Evolutionary conservation across 2,329 filamentous ascomycete genomes (phyloP).

Genomic region (Septoria petroselini): DNA sequence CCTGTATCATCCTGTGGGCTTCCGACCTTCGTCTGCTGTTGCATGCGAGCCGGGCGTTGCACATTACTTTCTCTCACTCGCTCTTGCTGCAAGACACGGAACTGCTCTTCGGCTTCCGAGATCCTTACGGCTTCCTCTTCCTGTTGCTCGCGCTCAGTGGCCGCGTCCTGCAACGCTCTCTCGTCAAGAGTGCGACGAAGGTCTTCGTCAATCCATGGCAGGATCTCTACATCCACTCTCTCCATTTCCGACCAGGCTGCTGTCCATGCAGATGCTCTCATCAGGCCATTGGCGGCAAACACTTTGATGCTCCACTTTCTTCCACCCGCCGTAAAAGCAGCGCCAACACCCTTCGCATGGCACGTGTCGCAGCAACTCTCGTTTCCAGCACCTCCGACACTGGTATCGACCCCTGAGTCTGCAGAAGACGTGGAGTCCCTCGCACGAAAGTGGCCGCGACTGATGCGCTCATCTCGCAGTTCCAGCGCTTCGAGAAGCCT

Average conservation of each 20-base stretch:
- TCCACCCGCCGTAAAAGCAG: slow-evolving; percentile 40
- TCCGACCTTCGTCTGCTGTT: not conserved
- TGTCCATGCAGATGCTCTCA: slow-evolving; percentile 86
- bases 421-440: slow-evolving; percentile 52
- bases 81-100: slow-evolving; percentile 1
- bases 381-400: slow-evolving; percentile 24
- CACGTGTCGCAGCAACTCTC: slow-evolving; percentile 36
- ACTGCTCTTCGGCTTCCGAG: slow-evolving; percentile 26
- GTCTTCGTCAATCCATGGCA: slow-evolving; percentile 64
- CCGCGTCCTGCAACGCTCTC: slow-evolving; percentile 43
- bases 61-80: not conserved
- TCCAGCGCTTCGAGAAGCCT: slow-evolving; percentile 71
- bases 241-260: slow-evolving; percentile 98
- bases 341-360: slow-evolving; percentile 38
- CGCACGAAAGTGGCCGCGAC: slow-evolving; percentile 73
- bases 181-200: slow-evolving; percentile 59
- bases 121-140: slow-evolving; percentile 35
- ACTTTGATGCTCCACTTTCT: slow-evolving; percentile 77
- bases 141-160: slow-evolving; percentile 1
- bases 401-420: slow-evolving; percentile 36
- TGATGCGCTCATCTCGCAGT: slow-evolving; percentile 65
- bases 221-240: slow-evolving; percentile 89
- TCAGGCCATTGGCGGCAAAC: slow-evolving; percentile 90
- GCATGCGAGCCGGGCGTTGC: too few relatives aligned
- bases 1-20: not conserved